phyloP scores from a whole-genome alignment of 2,329 filamentous ascomycete species.

The Xylaria hypoxylon region DNA sequence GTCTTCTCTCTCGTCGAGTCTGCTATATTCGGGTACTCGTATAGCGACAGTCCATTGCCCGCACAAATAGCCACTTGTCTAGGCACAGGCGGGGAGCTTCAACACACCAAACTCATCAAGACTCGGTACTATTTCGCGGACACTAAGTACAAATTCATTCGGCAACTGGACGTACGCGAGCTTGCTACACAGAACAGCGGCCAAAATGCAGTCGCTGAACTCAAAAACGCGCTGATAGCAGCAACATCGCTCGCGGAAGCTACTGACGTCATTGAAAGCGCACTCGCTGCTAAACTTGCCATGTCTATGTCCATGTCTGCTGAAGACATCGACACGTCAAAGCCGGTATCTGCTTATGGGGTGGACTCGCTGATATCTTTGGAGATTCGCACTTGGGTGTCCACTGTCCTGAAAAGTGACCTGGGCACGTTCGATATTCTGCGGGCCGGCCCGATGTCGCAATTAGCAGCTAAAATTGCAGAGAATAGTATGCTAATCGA shows the following conservation, averaged over 20 bases:
- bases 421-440: constrained; percentile 8
- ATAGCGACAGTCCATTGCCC: background rate
- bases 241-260: constrained; percentile 13
- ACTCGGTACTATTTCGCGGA: constrained; percentile 14
- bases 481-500: constrained; percentile 2
- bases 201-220: background rate
- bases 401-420: constrained; percentile 3
- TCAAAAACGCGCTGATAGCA: background rate
- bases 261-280: constrained; percentile 3
- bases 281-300: background rate
- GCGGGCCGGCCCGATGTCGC: background rate
- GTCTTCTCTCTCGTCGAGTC: constrained; percentile 13
- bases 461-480: constrained; percentile 9
- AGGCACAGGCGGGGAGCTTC: constrained; percentile 16
- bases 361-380: constrained; percentile 3
- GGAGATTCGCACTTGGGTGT: constrained; percentile 5
- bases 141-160: constrained; percentile 7
- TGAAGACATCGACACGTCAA: constrained; percentile 6
- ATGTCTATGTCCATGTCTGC: constrained; percentile 11
- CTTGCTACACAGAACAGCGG: background rate
- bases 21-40: constrained; percentile 1
- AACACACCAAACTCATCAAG: constrained; percentile 17
- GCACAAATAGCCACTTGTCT: constrained; percentile 16
- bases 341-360: constrained; percentile 3
- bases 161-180: constrained; percentile 5